Percentiles rank a stretch among this genome's conserved stretches.
These are phyloP conservation scores for Cyberlindnera xylosilytica DNA, from an alignment of 805 yeast genomes.

Conservation along the genomic window DNA sequence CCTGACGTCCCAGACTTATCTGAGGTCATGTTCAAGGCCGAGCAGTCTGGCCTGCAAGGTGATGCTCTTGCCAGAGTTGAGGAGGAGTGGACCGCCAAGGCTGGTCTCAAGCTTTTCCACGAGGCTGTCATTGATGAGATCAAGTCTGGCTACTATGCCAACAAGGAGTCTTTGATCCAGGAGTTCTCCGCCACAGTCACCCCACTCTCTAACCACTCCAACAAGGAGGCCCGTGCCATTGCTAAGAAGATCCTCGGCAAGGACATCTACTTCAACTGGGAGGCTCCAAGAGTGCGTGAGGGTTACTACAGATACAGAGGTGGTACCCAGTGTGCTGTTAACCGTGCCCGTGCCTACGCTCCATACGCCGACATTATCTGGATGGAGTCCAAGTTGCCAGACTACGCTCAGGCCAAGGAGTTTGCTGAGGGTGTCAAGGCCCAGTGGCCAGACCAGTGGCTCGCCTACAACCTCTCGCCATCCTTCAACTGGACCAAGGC, in stretches of 20 bases:
- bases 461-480: conserved; percentile 94
- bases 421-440: conserved; percentile 89
- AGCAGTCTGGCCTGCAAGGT: conserved; percentile 68
- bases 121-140: conserved; percentile 89
- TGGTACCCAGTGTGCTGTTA: conserved; percentile 95
- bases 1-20: conserved; percentile 73
- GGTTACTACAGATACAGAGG: conserved; percentile 96
- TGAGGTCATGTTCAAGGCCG: conserved; percentile 79
- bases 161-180: conserved; percentile 60
- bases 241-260: conserved; percentile 76
- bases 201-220: conserved; percentile 73
- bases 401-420: conserved; percentile 88
- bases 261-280: conserved; percentile 92
- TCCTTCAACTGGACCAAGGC: conserved; percentile 98
- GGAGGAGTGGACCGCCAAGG: conserved; percentile 75
- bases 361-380: conserved; percentile 94
- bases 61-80: conserved; percentile 69
- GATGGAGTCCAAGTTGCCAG: conserved; percentile 98
- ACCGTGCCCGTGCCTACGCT: conserved; percentile 93
- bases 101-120: conserved; percentile 83
- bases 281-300: conserved; percentile 89
- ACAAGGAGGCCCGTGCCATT: conserved; percentile 73
- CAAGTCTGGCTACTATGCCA: conserved; percentile 51
- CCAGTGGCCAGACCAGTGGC: conserved; percentile 86
- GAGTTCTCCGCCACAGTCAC: conserved; percentile 66